Evolutionary conservation across 2,329 filamentous ascomycete species (phyloP).

Genomic region (Pezicula radicicola): DNA sequence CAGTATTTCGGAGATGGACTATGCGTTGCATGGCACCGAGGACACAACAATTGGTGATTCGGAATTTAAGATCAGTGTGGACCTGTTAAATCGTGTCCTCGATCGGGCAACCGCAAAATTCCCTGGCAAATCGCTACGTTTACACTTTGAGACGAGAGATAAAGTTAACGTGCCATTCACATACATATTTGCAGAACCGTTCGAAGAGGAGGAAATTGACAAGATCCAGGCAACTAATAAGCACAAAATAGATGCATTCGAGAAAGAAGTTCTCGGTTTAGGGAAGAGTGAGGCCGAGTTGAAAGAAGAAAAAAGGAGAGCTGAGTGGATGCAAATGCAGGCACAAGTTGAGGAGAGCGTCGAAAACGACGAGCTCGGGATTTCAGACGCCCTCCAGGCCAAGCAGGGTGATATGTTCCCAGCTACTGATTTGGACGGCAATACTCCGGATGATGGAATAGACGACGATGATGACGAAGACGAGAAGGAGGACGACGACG

Average conservation of each 20-base stretch:
- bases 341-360: conserved; percentile 29
- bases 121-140: conserved; percentile 71
- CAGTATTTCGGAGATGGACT: conserved; percentile 81
- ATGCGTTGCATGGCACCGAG: conserved; percentile 76
- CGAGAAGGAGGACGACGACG: conserved; percentile 9
- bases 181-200: conserved; percentile 88
- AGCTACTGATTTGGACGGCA: conserved; percentile 3
- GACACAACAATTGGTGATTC: conserved; percentile 68
- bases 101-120: conserved; percentile 72
- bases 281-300: conserved; percentile 29
- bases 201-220: conserved; percentile 69
- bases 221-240: conserved; percentile 68
- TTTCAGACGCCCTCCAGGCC: conserved; percentile 5
- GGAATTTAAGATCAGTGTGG: conserved; percentile 82
- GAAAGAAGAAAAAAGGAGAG: conserved; percentile 18
- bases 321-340: conserved; percentile 26
- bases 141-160: conserved; percentile 78
- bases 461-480: conserved; percentile 1
- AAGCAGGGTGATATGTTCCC: neutral
- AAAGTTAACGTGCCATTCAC: conserved; percentile 58
- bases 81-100: conserved; percentile 75
- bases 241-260: conserved; percentile 64
- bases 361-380: conserved; percentile 24
- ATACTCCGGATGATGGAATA: conserved; percentile 3
- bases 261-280: conserved; percentile 57